Conservation (phyloP, 306 rosid species). For the Malus asiatica region DNA sequence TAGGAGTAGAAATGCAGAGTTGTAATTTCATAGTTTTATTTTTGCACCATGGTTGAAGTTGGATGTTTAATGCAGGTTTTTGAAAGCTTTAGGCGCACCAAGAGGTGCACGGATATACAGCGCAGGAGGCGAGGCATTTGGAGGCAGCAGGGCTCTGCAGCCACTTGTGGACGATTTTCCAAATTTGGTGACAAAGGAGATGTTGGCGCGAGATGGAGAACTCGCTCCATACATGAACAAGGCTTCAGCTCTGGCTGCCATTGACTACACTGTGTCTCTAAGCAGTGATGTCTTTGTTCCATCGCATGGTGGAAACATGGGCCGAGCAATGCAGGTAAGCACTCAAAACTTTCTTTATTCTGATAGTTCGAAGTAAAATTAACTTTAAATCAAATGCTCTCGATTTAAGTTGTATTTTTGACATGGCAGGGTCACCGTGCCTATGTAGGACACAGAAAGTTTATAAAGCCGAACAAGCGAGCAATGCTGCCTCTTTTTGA, state of each 20-base stretch:
- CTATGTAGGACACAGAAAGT: conserved; percentile 44
- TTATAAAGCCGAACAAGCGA: conserved; percentile 48
- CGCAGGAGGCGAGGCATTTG: conserved; percentile 57
- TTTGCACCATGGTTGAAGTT: not conserved
- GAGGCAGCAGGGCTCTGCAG: conserved; percentile 35
- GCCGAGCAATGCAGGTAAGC: conserved; percentile 44
- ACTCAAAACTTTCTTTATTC: not conserved
- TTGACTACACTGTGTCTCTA: conserved; percentile 47
- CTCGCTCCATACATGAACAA: conserved; percentile 35
- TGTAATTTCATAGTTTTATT: not conserved
- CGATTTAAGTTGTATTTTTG: not conserved
- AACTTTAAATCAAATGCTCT: not conserved
- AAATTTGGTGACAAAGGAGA: conserved; percentile 40
- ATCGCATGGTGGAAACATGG: conserved; percentile 57
- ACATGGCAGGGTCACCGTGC: conserved; percentile 43
- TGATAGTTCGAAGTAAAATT: not conserved
- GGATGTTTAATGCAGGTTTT: conserved; percentile 20
- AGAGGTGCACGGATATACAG: conserved; percentile 29
- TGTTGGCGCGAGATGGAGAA: conserved; percentile 36
- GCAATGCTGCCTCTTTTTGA: conserved; percentile 29
- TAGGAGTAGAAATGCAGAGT: not conserved
- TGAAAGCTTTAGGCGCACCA: conserved; percentile 52
- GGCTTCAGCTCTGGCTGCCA: conserved; percentile 51
- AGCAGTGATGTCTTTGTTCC: conserved; percentile 48
- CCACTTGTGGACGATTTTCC: conserved; percentile 44